Percentiles rank a stretch among this genome's conserved stretches.
Conservation (phyloP, 495 filamentous ascomycete genomes). For the Lasiosphaeria ovina region DNA sequence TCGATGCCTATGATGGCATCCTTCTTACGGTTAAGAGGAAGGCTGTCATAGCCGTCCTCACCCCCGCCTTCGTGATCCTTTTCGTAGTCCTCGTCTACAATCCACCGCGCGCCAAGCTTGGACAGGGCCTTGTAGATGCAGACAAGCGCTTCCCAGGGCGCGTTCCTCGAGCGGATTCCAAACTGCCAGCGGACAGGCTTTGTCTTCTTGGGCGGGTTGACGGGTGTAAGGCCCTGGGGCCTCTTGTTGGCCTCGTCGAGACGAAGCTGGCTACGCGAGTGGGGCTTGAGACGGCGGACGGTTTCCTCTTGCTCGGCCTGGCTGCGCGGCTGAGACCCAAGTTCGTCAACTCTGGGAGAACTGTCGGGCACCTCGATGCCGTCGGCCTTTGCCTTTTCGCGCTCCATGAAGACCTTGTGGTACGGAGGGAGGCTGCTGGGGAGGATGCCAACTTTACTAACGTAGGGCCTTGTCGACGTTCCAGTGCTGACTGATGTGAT, state of each 20-base stretch:
- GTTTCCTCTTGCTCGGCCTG: conserved; percentile 74
- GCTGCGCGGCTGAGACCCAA: conserved; percentile 53
- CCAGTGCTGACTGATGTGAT: conserved; percentile 44
- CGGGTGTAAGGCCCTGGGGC: conserved; percentile 62
- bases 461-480: conserved; percentile 51
- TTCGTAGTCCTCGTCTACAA: conserved; percentile 55
- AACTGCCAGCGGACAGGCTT: conserved; percentile 91
- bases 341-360: conserved; percentile 42
- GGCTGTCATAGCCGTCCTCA: conserved; percentile 20
- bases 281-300: conserved; percentile 73
- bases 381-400: conserved; percentile 51
- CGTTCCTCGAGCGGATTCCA: conserved; percentile 89
- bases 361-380: conserved; percentile 37
- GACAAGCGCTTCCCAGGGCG: conserved; percentile 86
- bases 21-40: conserved; percentile 17
- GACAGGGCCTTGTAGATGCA: conserved; percentile 89
- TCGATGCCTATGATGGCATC: conserved; percentile 24
- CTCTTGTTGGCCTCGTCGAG: conserved; percentile 61
- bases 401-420: conserved; percentile 84
- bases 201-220: conserved; percentile 60
- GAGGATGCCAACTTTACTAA: conserved; percentile 83
- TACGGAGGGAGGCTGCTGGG: conserved; percentile 87
- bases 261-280: conserved; percentile 60
- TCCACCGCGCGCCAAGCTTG: conserved; percentile 87
- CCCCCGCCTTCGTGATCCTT: conserved; percentile 31